phyloP scores from a whole-genome alignment of 805 yeast species.

The Starmerella bombicola region DNA sequence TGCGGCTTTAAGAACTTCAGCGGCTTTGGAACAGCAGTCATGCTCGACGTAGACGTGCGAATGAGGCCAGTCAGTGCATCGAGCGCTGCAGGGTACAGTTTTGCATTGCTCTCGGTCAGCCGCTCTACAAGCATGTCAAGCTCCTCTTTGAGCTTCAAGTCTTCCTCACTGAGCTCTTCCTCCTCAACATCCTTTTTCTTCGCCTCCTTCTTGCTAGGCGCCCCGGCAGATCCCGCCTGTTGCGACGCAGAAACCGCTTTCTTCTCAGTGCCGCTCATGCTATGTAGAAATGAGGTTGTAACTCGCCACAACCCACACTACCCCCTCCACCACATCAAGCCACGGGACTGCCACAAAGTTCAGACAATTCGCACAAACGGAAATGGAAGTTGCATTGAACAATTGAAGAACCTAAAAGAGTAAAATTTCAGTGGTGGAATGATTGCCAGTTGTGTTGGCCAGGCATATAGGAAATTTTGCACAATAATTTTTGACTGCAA shows the following conservation, averaged over 20 bases:
- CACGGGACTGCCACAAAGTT: too few relatives aligned
- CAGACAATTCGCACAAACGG: too few relatives aligned
- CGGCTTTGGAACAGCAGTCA: conserved; percentile 99
- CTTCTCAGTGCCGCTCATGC: conserved; percentile 1
- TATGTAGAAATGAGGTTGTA: too few relatives aligned
- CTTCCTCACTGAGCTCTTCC: conserved; percentile 89
- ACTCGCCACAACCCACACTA: too few relatives aligned
- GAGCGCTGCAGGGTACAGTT: conserved; percentile 49
- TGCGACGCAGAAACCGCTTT: neutral
- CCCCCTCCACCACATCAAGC: too few relatives aligned
- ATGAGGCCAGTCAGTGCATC: conserved; percentile 61
- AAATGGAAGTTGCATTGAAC: too few relatives aligned
- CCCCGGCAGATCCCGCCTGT: neutral
- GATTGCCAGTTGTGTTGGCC: too few relatives aligned
- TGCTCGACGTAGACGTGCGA: conserved; percentile 87
- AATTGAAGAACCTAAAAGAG: too few relatives aligned
- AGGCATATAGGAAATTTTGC: too few relatives aligned
- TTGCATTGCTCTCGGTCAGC: conserved; percentile 35
- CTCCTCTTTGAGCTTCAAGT: conserved; percentile 72
- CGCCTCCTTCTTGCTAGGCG: conserved; percentile 3
- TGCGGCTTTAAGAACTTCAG: conserved; percentile 87
- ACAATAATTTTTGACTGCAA: too few relatives aligned
- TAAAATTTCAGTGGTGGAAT: too few relatives aligned
- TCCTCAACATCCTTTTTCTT: conserved; percentile 30
- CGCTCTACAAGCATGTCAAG: conserved; percentile 79